Base-by-base conservation (phyloP, 2,329 filamentous ascomycete species). In the Xylariaceae sp. region DNA sequence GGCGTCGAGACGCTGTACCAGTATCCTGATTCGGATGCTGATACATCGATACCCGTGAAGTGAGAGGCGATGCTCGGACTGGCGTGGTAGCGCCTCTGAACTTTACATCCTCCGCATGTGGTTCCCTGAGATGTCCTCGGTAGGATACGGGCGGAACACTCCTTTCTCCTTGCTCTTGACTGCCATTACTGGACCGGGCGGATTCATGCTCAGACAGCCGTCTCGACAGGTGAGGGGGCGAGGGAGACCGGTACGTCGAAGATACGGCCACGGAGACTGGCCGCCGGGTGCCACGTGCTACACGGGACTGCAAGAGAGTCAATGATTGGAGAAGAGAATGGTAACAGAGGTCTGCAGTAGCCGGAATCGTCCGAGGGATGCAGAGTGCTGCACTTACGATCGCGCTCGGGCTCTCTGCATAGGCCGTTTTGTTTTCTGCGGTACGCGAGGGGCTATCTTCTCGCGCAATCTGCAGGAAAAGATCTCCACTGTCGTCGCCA, bases 401-500 rank as follows among this genome's bases (percentile, higher is more conserved):
- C 23, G 65, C 57, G 46, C 60, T 68, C 34, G 64, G 61, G 27
- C 60, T 63, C 19, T 66, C 63, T 5, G 44, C 40, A 43, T 54
- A 56, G 47, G 44, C 38, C 46, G 56, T 51, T 29, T 59, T 60
- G 5, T 62, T 60, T 30, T 66, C 63, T 7, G 52, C 44, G 13
- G 54, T 51, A 35, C 64, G 67, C 33, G 62, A 65, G 12, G 57
- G 52, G 11, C 67, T 49, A 45, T 78, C 74, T 42, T 79, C 73
- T 9, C 70, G 65, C 9, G 76, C 75, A 43, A 80, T 78, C 38
- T 66, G 71, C 43, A 80, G 67, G 47, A 79, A 80, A 28, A 79
- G 62, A 46, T 80, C 76, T 27, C 72, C 73, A 3, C 68, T 73
- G 47, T 77, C 75, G 38, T 79, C 75, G 29, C 59, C 62, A 35